Evolutionary conservation across 306 rosid species (phyloP), one percentile per base, ranked within the genome.

Genomic region (Cicer arietinum): DNA sequence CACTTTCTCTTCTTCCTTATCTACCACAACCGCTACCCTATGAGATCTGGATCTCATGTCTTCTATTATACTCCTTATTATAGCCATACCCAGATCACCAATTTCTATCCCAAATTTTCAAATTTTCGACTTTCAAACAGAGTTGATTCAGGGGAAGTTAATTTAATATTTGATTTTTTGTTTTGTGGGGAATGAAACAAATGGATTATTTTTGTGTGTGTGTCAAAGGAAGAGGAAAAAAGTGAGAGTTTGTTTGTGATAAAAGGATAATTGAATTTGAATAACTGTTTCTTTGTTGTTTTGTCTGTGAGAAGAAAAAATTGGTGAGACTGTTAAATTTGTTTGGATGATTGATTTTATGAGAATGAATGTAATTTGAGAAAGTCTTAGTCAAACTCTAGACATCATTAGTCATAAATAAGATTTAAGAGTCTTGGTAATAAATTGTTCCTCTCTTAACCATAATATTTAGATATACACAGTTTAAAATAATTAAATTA

Each of bases 11-110:
- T 7, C 66, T 0, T 45, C 83, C 67, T 45, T 25, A 25, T 25
- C 73, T 2, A 18, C 62, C 68, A 82, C 96, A 67, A 81, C 95
- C 3, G 86, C 92, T 72, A 78, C 96, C 1, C 96, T 79, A 39
- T 80, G 92, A 52, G 97, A 89, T 74, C 98, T 76, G 6, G 92
- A 90, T 84, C 89, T 90, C 84, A 95, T 89, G 20, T 93, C 96
- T 46, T 84, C 89, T 2, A 93, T 78, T 78, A 93, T 70, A 77
- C 86, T 88, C 73, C 84, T 67, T 8, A 87, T 80, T 14, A 91
- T 79, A 13, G 91, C 76, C 92, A 91, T 74, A 16, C 52, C 69
- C 39, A 17, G 40, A 65, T 63, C 46, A 0, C 42, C n/a, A 37
- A 35, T 30, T 37, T 8, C 42, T 25, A 25, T 22, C 3, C 3